phyloP scores from a whole-genome alignment of 176 grass and related monocot species.

The Paspalum vaginatum region DNA sequence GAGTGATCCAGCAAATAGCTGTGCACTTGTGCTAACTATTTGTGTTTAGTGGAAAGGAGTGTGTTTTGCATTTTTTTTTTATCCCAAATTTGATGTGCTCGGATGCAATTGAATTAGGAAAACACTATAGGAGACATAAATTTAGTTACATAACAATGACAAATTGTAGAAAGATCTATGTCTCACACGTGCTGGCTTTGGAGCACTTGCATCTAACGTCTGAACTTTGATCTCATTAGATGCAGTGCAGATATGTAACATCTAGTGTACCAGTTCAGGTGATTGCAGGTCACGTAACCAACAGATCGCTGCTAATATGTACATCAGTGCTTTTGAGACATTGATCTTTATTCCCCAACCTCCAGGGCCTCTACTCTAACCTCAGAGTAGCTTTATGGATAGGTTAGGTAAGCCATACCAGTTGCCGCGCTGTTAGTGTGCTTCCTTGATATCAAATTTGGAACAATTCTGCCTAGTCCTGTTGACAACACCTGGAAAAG shows the following conservation, averaged over 20 bases:
- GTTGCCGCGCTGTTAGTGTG: slow-evolving; percentile 96
- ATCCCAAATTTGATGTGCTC: slow-evolving; percentile 1
- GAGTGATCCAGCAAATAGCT: background rate
- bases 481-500: slow-evolving; percentile 74
- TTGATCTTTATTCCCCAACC: background rate
- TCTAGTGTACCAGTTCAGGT: background rate
- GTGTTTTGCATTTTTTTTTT: background rate
- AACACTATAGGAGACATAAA: background rate
- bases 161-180: background rate
- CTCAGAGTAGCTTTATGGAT: background rate
- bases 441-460: slow-evolving; percentile 96
- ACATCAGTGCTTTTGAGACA: background rate
- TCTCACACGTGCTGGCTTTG: background rate
- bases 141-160: background rate
- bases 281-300: background rate
- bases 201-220: background rate
- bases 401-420: slow-evolving; percentile 47
- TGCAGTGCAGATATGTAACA: background rate
- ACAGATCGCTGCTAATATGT: background rate
- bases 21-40: background rate
- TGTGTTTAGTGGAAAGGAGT: background rate
- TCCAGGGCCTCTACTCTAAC: background rate
- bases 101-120: background rate
- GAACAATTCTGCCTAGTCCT: slow-evolving; percentile 85
- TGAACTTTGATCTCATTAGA: background rate